Percentiles rank a stretch among this genome's conserved stretches.
These are phyloP conservation scores for Fusarium cyanostomum DNA, from an alignment of 2,329 filamentous ascomycete genomes.

Conservation along the genomic window DNA sequence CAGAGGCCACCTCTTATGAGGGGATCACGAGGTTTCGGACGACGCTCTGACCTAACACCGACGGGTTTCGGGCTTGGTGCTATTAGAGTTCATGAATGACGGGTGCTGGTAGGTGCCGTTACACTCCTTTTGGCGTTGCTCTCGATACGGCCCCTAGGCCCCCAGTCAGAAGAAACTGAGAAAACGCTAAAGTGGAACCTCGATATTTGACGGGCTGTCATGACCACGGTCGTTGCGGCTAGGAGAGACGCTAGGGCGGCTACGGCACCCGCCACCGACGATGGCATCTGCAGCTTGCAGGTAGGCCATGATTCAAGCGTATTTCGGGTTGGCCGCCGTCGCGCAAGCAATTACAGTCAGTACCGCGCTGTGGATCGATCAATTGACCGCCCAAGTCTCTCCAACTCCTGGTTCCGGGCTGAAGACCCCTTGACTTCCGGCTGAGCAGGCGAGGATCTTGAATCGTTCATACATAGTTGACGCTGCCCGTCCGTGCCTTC, in stretches of 20 bases:
- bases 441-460: not conserved
- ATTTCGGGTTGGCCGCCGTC: conserved; percentile 35
- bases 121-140: conserved; percentile 27
- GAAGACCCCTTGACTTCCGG: not conserved
- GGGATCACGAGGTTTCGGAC: conserved; percentile 39
- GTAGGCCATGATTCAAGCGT: conserved; percentile 35
- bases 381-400: conserved; percentile 9
- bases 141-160: conserved; percentile 1
- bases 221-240: conserved; percentile 38
- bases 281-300: conserved; percentile 38
- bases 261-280: conserved; percentile 42
- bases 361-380: conserved; percentile 25
- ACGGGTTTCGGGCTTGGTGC: conserved; percentile 40
- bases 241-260: conserved; percentile 42
- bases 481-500: conserved; percentile 12
- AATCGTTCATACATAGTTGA: not conserved
- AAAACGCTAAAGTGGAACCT: conserved; percentile 31
- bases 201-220: conserved; percentile 41
- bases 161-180: conserved; percentile 20
- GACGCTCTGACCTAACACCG: conserved; percentile 42
- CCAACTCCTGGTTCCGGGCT: not conserved
- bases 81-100: conserved; percentile 42
- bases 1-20: conserved; percentile 36
- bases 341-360: conserved; percentile 36
- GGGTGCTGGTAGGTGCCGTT: conserved; percentile 30